Evolutionary conservation across 2,329 filamentous ascomycete genomes (phyloP).

Genomic region (Diaporthe caulivora): DNA sequence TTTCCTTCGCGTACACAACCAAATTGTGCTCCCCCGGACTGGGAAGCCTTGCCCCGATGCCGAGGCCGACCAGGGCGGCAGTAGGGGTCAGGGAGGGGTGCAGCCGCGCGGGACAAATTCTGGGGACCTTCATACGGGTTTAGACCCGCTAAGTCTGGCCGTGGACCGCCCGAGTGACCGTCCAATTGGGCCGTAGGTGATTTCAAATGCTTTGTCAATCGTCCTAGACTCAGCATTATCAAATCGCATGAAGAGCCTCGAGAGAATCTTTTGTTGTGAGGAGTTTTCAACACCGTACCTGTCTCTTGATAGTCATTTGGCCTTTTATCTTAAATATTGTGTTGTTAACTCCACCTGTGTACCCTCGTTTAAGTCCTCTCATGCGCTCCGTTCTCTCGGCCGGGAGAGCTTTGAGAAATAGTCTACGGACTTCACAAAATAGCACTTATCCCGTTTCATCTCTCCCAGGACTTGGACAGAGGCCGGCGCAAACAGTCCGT

Average conservation of each 20-base stretch:
- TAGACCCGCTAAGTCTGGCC: background rate
- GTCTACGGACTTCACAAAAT: background rate
- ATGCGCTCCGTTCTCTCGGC: conserved; percentile 23
- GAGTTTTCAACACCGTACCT: background rate
- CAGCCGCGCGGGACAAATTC: conserved; percentile 21
- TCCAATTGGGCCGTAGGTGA: conserved; percentile 35
- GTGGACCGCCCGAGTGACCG: background rate
- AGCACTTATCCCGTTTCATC: background rate
- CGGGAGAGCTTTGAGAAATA: conserved; percentile 3
- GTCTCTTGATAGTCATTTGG: background rate
- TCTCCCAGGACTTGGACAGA: background rate
- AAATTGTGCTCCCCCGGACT: too few relatives aligned
- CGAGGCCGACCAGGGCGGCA: conserved; percentile 9
- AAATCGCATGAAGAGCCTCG: background rate
- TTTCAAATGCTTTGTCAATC: conserved; percentile 38
- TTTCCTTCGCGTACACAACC: background rate
- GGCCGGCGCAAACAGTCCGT: background rate
- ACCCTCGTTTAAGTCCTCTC: background rate
- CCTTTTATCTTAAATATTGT: too few relatives aligned
- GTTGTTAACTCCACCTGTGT: background rate
- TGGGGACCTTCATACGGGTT: background rate
- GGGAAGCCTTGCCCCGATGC: too few relatives aligned
- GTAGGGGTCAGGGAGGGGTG: background rate
- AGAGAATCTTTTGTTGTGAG: background rate
- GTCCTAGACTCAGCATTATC: conserved; percentile 28